Conservation (phyloP, 768 basidiomycete genomes). For the Trametes punicea region DNA sequence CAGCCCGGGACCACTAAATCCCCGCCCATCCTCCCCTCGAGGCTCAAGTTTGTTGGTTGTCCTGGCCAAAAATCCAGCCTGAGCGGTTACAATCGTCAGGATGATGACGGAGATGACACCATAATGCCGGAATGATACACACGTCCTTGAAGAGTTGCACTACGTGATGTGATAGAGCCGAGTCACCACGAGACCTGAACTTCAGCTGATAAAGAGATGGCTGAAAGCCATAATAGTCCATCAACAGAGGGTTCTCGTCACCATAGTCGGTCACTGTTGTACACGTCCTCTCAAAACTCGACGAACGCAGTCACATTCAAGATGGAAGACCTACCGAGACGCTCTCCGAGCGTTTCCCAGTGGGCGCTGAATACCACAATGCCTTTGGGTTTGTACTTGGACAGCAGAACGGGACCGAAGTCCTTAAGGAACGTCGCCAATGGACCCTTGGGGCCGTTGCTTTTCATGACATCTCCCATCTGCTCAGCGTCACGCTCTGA, state of each 20-base stretch:
- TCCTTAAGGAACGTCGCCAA: conserved; percentile 57
- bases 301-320: neutral
- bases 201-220: conserved; percentile 55
- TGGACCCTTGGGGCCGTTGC: conserved; percentile 48
- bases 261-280: conserved; percentile 70
- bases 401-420: conserved; percentile 60
- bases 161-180: conserved; percentile 51
- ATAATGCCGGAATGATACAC: neutral
- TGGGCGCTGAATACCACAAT: conserved; percentile 83
- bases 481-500: conserved; percentile 22
- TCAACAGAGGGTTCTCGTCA: conserved; percentile 68
- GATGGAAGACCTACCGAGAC: conserved; percentile 43
- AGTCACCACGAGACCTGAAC: conserved; percentile 67
- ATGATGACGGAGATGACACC: too few relatives aligned
- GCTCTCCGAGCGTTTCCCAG: conserved; percentile 65
- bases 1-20: conserved; percentile 60
- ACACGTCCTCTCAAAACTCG: neutral
- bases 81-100: neutral
- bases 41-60: conserved; percentile 46
- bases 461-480: conserved; percentile 6
- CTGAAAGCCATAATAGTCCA: conserved; percentile 73
- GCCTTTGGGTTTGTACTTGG: conserved; percentile 75
- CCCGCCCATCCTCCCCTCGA: conserved; percentile 65
- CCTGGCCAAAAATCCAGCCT: conserved; percentile 56
- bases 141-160: conserved; percentile 60